Conservation (phyloP, 2,329 filamentous ascomycete genomes). For the Clarireedia paspali region DNA sequence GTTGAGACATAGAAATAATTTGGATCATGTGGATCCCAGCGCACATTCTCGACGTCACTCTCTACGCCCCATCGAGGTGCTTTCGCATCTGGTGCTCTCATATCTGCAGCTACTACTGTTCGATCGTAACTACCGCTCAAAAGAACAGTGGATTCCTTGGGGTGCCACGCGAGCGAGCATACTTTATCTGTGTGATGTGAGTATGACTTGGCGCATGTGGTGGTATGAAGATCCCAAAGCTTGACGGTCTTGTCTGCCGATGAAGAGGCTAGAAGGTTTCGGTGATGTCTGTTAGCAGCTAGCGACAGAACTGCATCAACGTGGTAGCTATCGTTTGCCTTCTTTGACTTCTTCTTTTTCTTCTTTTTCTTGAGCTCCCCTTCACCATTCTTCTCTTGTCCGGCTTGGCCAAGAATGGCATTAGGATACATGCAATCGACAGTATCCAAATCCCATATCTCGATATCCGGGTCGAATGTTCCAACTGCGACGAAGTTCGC, state of each 20-base stretch:
- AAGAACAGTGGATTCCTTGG: slow-evolving; percentile 76
- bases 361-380: slow-evolving; percentile 58
- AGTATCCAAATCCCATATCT: slow-evolving; percentile 95
- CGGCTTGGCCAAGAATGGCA: slow-evolving; percentile 79
- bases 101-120: slow-evolving; percentile 89
- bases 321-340: slow-evolving; percentile 86
- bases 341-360: slow-evolving; percentile 85
- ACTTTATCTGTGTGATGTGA: slow-evolving; percentile 95
- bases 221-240: slow-evolving; percentile 91
- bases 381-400: slow-evolving; percentile 37
- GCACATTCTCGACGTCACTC: slow-evolving; percentile 86
- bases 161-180: slow-evolving; percentile 91
- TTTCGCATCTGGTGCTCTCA: slow-evolving; percentile 82
- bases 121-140: slow-evolving; percentile 93
- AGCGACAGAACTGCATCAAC: slow-evolving; percentile 89
- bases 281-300: slow-evolving; percentile 85
- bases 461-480: slow-evolving; percentile 97
- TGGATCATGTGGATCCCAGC: slow-evolving; percentile 86
- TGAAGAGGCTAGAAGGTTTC: slow-evolving; percentile 87
- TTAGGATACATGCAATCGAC: slow-evolving; percentile 98
- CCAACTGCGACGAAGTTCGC: slow-evolving; percentile 94
- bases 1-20: slow-evolving; percentile 96
- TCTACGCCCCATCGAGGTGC: slow-evolving; percentile 86
- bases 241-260: slow-evolving; percentile 97
- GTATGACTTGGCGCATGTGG: slow-evolving; percentile 93